phyloP scores from a whole-genome alignment of 108 stramenopile genomes.

The Skeletonema menzelii region DNA sequence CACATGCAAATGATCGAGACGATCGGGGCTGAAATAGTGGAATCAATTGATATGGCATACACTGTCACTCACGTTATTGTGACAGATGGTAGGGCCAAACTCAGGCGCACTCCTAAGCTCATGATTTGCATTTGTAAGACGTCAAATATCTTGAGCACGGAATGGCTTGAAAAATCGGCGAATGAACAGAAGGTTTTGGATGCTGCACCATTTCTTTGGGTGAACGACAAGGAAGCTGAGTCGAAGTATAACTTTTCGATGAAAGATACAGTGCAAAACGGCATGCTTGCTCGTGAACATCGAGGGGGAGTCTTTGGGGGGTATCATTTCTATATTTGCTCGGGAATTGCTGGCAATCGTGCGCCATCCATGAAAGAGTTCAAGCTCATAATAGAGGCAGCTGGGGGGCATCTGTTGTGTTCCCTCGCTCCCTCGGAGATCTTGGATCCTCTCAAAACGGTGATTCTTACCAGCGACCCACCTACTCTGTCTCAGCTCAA shows the following conservation, averaged over 20 bases:
- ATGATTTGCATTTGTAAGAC: slow-evolving; percentile 65
- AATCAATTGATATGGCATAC: slow-evolving; percentile 53
- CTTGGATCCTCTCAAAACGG: slow-evolving; percentile 41
- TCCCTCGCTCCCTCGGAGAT: slow-evolving; percentile 15
- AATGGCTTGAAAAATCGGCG: slow-evolving; percentile 46
- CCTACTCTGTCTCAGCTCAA: slow-evolving; percentile 28
- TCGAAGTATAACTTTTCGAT: slow-evolving; percentile 38
- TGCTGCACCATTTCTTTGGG: slow-evolving; percentile 12
- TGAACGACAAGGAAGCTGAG: slow-evolving; percentile 37
- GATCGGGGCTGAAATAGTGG: slow-evolving; percentile 58
- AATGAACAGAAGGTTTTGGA: slow-evolving; percentile 13
- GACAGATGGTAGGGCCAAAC: slow-evolving; percentile 38
- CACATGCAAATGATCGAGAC: slow-evolving; percentile 55
- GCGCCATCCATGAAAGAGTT: slow-evolving; percentile 45
- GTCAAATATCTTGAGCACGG: slow-evolving; percentile 51
- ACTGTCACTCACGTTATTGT: slow-evolving; percentile 65
- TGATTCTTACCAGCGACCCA: slow-evolving; percentile 45
- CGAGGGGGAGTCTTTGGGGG: slow-evolving; percentile 26
- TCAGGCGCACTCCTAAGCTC: slow-evolving; percentile 66
- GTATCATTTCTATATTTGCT: slow-evolving; percentile 28
- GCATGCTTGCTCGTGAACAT: slow-evolving; percentile 11
- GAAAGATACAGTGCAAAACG: slow-evolving; percentile 27
- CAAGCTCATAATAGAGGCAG: slow-evolving; percentile 43
- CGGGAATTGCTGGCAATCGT: slow-evolving; percentile 47
- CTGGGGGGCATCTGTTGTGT: slow-evolving; percentile 50